Percentiles rank a stretch among this genome's conserved stretches.
These are phyloP conservation scores for Backusella mclennaniae DNA, from an alignment of 192 early-diverging fungal genomes.

Conservation along the genomic window DNA sequence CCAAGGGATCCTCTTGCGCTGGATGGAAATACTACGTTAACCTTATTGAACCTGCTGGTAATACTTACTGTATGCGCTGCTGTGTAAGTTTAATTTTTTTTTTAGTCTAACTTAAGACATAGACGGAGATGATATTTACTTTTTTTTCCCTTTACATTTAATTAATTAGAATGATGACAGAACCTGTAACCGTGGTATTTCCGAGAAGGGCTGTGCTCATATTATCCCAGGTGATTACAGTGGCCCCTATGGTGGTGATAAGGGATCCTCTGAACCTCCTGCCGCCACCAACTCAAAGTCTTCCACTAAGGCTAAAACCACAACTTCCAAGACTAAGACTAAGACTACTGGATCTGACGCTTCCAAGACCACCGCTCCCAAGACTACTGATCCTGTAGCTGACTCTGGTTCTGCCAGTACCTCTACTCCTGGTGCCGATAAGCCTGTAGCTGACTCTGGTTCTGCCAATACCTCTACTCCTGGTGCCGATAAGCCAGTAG, in stretches of 20 bases:
- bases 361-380: background rate
- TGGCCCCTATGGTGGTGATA: conserved; percentile 16
- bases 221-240: conserved; percentile 50
- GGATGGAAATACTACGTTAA: conserved; percentile 51
- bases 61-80: conserved; percentile 54
- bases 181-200: conserved; percentile 45
- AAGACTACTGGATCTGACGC: background rate
- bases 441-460: background rate
- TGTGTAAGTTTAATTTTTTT: conserved; percentile 28
- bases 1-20: conserved; percentile 41
- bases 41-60: conserved; percentile 48
- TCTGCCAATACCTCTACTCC: background rate
- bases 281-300: background rate
- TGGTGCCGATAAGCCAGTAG: background rate
- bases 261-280: background rate
- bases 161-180: conserved; percentile 27
- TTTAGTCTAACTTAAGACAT: background rate
- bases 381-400: background rate
- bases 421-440: background rate
- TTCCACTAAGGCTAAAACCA: background rate
- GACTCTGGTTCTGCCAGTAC: background rate
- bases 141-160: background rate
- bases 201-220: conserved; percentile 40
- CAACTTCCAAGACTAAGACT: background rate
- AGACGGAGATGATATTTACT: background rate